phyloP scores from a whole-genome alignment of 2,329 filamentous ascomycete species.

The Colletotrichum nymphaeae region DNA sequence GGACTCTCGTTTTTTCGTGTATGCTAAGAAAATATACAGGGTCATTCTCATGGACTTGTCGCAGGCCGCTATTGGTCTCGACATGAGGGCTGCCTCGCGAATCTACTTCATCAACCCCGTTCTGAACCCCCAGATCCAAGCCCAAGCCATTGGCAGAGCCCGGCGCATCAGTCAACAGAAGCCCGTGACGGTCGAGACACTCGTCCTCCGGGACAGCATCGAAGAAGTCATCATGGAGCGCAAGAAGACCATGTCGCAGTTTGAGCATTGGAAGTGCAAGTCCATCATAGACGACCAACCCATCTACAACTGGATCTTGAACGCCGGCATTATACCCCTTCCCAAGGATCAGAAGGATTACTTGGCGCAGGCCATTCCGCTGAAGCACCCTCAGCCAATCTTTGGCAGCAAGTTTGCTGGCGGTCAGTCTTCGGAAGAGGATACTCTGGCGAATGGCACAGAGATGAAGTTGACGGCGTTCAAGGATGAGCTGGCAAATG shows the following conservation, averaged over 20 bases:
- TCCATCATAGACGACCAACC: constrained; percentile 67
- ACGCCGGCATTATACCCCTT: constrained; percentile 57
- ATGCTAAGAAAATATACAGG: constrained; percentile 46
- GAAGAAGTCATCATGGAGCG: constrained; percentile 86
- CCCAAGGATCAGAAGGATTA: constrained; percentile 44
- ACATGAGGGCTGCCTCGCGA: constrained; percentile 84
- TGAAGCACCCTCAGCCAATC: constrained; percentile 58
- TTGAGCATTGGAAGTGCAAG: constrained; percentile 67
- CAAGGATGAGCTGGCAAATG: not conserved
- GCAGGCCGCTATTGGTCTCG: constrained; percentile 88
- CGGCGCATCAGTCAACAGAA: constrained; percentile 87
- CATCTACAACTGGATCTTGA: constrained; percentile 70
- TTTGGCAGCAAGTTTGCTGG: constrained; percentile 63
- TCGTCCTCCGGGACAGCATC: constrained; percentile 82
- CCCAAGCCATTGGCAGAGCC: constrained; percentile 90
- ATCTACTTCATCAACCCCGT: constrained; percentile 93
- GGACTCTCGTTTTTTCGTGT: not conserved
- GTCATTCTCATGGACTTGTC: constrained; percentile 93
- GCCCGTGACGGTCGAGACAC: constrained; percentile 85
- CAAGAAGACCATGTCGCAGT: constrained; percentile 78
- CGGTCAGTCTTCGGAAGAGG: constrained; percentile 58
- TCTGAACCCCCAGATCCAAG: constrained; percentile 85
- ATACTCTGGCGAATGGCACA: constrained; percentile 47
- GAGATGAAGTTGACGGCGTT: not conserved
- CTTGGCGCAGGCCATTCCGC: constrained; percentile 60